These are phyloP conservation scores for Westerdykella aurantiaca DNA, from an alignment of 2,329 filamentous ascomycete genomes.

Conservation along the genomic window DNA sequence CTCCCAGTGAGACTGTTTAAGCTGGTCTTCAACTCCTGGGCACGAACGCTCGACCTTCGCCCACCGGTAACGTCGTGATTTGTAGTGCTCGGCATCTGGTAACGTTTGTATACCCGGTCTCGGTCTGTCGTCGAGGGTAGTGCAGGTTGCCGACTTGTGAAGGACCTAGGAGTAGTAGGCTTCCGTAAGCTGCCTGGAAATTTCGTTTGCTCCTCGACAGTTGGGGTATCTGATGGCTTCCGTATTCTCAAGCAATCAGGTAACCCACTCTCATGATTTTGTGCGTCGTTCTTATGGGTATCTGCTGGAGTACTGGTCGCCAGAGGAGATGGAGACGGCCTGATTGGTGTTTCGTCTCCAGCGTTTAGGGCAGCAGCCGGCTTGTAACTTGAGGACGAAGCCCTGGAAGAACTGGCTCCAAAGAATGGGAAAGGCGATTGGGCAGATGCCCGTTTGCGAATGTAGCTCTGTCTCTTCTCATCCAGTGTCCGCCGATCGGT, in stretches of 20 bases:
- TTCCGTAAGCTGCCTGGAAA: constrained; percentile 24
- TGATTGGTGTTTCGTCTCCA: constrained; percentile 1
- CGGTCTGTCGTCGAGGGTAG: constrained; percentile 2
- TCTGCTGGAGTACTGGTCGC: neutral
- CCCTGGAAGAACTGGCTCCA: constrained; percentile 26
- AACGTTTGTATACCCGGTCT: constrained; percentile 12
- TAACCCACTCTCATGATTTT: constrained; percentile 12
- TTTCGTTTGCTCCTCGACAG: constrained; percentile 5
- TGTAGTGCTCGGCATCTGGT: constrained; percentile 13
- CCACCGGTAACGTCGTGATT: constrained; percentile 5
- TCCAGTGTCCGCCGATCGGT: constrained; percentile 25
- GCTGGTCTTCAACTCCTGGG: constrained; percentile 17
- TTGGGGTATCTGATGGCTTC: constrained; percentile 11
- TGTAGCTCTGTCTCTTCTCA: constrained; percentile 33
- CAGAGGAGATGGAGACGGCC: constrained; percentile 1
- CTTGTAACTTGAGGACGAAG: constrained; percentile 27
- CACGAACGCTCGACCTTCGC: constrained; percentile 13
- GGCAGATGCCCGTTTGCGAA: constrained; percentile 37
- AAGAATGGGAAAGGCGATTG: constrained; percentile 38
- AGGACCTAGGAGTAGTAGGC: constrained; percentile 11
- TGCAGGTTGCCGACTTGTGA: constrained; percentile 9
- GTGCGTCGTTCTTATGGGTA: constrained; percentile 12
- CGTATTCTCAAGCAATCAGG: constrained; percentile 9
- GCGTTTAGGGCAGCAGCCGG: constrained; percentile 15
- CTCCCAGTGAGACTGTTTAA: constrained; percentile 21